Evolutionary conservation across 352 stramenopile genomes (phyloP), one percentile per base, ranked within the genome.

Genomic region (Plasmopara viticola): DNA sequence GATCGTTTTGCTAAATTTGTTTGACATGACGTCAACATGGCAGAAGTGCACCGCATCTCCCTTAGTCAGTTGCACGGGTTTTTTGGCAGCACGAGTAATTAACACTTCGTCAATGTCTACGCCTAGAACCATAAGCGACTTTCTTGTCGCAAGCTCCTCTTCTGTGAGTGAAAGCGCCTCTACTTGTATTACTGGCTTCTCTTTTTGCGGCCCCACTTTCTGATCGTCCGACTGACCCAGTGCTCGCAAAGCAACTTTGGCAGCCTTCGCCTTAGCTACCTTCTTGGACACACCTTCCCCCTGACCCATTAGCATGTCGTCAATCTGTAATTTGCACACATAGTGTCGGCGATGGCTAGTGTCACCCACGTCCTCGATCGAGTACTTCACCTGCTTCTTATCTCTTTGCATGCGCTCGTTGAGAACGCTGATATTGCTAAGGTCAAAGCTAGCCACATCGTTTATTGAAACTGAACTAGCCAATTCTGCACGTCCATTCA

Each of bases 251-350:
- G 74, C 78, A 3, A 64, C 56, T 33, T 70, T 66, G 2, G 80
- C 79, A 2, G 80, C 80, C 50, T 89, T 90, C 25, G 79, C 74
- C 56, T 90, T 90, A 7, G 79, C 79, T 14, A 90, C 78, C 62
- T 87, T 87, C 56, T 90, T 93, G 5, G 79, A 93, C 7, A 93
- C 72, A 10, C 82, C 78, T 49, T 84, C 63, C 5, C 75, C 76
- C 18, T 54, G 54, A 5, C 74, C 74, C 49, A 89, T 58, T 14
- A 48, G 52, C 37, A 75, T 54, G 5, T 68, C 63, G 35, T 87
- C 70, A 33, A 89, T 70, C 30, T 60, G 58, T 31, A 90, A 60
- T 41, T 87, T 70, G 45, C 78, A 85, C 14, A 72, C 55, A 44
- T 84, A 92, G 43, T 68, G 66, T 59, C 69, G 74, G 15, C 79